Conservation (phyloP, 352 stramenopile species). For the Blastocystis sp. region DNA sequence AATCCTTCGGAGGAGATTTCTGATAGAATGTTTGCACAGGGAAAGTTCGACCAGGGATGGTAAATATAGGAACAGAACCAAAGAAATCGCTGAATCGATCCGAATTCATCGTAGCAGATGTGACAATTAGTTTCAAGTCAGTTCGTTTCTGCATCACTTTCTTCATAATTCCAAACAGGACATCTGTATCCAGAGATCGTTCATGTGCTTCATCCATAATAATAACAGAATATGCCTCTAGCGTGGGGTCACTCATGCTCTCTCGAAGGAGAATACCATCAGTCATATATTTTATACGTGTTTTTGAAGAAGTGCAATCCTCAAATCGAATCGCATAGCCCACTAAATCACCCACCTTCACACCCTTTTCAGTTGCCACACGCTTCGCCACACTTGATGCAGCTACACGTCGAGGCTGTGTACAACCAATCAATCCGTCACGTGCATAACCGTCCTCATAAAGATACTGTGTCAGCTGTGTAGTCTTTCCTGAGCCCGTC, state of each 20-base stretch:
- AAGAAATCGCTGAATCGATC: slow-evolving; percentile 95
- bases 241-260: slow-evolving; percentile 78
- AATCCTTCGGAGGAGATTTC: slow-evolving; percentile 90
- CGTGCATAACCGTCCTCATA: slow-evolving; percentile 81
- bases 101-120: slow-evolving; percentile 90
- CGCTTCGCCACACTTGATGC: slow-evolving; percentile 96
- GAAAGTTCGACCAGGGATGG: slow-evolving; percentile 83
- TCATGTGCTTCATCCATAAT: slow-evolving; percentile 91
- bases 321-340: slow-evolving; percentile 88
- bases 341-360: slow-evolving; percentile 80
- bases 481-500: slow-evolving; percentile 93
- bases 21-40: slow-evolving; percentile 78
- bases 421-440: slow-evolving; percentile 87
- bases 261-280: slow-evolving; percentile 84
- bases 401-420: slow-evolving; percentile 92
- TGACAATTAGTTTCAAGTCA: slow-evolving; percentile 84
- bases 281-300: slow-evolving; percentile 93
- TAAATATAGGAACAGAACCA: slow-evolving; percentile 86
- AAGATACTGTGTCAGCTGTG: slow-evolving; percentile 86
- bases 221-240: slow-evolving; percentile 79
- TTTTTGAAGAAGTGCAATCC: slow-evolving; percentile 85
- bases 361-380: slow-evolving; percentile 92
- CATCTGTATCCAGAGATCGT: slow-evolving; percentile 84
- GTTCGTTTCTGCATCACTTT: slow-evolving; percentile 79
- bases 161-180: slow-evolving; percentile 84